These are phyloP conservation scores for Coniochaeta pulveracea DNA, from an alignment of 2,329 filamentous ascomycete species.

Conservation along the genomic window DNA sequence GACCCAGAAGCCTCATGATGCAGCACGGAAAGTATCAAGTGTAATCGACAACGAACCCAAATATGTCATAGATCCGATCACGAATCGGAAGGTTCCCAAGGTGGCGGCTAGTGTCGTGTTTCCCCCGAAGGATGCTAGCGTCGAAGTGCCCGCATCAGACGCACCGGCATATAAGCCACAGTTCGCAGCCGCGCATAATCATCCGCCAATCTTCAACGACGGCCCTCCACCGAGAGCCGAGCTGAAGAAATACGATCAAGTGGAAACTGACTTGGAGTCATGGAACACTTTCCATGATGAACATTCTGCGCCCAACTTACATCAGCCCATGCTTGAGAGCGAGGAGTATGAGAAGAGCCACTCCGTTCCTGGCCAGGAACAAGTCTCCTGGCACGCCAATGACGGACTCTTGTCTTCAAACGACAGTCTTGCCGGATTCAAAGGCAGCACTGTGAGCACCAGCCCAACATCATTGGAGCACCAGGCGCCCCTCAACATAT, in stretches of 20 bases:
- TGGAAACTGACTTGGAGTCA: slow-evolving; percentile 17
- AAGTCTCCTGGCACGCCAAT: slow-evolving; percentile 11
- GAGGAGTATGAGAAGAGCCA: slow-evolving; percentile 22
- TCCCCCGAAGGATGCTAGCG: background rate
- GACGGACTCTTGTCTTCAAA: slow-evolving; percentile 6
- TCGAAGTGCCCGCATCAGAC: slow-evolving; percentile 14
- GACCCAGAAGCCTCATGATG: background rate
- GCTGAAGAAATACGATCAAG: slow-evolving; percentile 21
- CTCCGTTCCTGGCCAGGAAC: slow-evolving; percentile 2
- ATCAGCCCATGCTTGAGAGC: slow-evolving; percentile 9
- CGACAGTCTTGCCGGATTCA: no score
- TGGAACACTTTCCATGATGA: slow-evolving; percentile 6
- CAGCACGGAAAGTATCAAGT: background rate
- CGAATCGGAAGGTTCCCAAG: slow-evolving; percentile 37
- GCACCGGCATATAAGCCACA: slow-evolving; percentile 23
- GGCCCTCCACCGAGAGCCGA: slow-evolving; percentile 22
- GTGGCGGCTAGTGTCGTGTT: slow-evolving; percentile 10
- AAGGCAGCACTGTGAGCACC: no score
- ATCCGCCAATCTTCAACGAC: slow-evolving; percentile 19
- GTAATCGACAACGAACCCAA: slow-evolving; percentile 13
- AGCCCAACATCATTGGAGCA: no score
- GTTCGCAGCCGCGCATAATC: slow-evolving; percentile 13
- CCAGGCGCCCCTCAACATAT: no score
- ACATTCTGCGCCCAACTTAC: background rate
- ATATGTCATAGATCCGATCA: slow-evolving; percentile 46